Evolutionary conservation across 2,329 filamentous ascomycete species (phyloP).

Genomic region (Fusarium poae): DNA sequence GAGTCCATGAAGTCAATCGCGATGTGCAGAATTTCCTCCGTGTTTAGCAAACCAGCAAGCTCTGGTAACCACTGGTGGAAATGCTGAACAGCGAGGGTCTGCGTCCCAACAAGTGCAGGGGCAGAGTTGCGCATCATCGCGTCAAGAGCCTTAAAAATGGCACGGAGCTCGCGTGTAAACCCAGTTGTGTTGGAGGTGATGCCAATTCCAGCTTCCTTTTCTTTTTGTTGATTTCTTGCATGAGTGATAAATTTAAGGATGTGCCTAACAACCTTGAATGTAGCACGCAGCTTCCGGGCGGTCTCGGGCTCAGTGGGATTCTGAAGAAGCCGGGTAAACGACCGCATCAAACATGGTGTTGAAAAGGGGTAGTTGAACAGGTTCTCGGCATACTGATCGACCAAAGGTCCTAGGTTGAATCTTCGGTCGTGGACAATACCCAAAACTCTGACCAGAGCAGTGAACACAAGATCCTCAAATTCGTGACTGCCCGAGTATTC

Average conservation of each 20-base stretch:
- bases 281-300: slow-evolving; percentile 86
- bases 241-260: slow-evolving; percentile 96
- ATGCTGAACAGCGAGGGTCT: slow-evolving; percentile 94
- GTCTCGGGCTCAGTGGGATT: slow-evolving; percentile 86
- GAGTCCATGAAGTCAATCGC: slow-evolving; percentile 95
- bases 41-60: slow-evolving; percentile 78
- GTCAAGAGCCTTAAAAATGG: slow-evolving; percentile 91
- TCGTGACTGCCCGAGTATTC: slow-evolving; percentile 93
- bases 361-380: slow-evolving; percentile 95
- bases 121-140: slow-evolving; percentile 88
- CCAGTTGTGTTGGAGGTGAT: slow-evolving; percentile 79
- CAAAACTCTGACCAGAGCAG: slow-evolving; percentile 87
- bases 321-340: slow-evolving; percentile 84
- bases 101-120: slow-evolving; percentile 89
- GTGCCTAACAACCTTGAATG: slow-evolving; percentile 94
- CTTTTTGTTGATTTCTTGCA: slow-evolving; percentile 85
- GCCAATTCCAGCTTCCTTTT: slow-evolving; percentile 88
- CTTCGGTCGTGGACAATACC: slow-evolving; percentile 94
- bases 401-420: slow-evolving; percentile 90
- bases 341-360: slow-evolving; percentile 87
- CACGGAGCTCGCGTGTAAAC: slow-evolving; percentile 86
- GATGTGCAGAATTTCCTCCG: slow-evolving; percentile 89
- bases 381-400: slow-evolving; percentile 90
- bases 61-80: slow-evolving; percentile 99
- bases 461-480: slow-evolving; percentile 93